Percentiles rank a stretch among this genome's conserved stretches.
Evolutionary conservation across 768 basidiomycete species (phyloP).

Genomic region (Saitozyma sp.): DNA sequence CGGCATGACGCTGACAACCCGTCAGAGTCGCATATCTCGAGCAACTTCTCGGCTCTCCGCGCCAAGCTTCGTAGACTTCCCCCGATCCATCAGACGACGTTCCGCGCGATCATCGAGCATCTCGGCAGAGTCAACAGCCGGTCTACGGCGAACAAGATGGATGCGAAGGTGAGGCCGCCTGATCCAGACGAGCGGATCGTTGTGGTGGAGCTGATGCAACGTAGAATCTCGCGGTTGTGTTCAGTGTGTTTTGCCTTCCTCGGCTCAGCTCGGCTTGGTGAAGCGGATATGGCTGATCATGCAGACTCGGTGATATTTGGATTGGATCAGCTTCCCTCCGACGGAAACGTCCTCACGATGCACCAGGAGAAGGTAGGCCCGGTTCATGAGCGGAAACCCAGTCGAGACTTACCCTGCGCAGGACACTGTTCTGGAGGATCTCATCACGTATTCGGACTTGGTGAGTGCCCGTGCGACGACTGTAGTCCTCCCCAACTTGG

Average conservation of each 20-base stretch:
- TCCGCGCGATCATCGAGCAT: constrained; percentile 79
- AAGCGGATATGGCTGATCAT: constrained; percentile 1
- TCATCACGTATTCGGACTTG: constrained; percentile 68
- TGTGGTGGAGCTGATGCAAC: background rate
- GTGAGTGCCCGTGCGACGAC: constrained; percentile 49
- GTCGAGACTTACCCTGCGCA: constrained; percentile 34
- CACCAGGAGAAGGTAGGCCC: constrained; percentile 67
- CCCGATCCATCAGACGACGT: constrained; percentile 77
- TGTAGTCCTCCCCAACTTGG: background rate
- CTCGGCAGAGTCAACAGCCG: constrained; percentile 68
- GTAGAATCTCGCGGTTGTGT: constrained; percentile 83
- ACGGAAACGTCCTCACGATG: constrained; percentile 72
- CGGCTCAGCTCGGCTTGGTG: constrained; percentile 1
- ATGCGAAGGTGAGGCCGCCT: constrained; percentile 57
- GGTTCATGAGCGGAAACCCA: constrained; percentile 1
- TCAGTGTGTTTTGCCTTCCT: constrained; percentile 56
- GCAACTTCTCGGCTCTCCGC: constrained; percentile 74
- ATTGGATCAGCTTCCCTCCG: constrained; percentile 82
- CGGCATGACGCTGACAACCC: background rate
- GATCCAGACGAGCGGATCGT: background rate
- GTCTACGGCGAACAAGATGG: constrained; percentile 86
- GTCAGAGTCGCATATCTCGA: constrained; percentile 69
- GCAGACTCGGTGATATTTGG: constrained; percentile 73
- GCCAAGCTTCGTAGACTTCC: constrained; percentile 82
- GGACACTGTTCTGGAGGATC: constrained; percentile 79